phyloP scores from a whole-genome alignment of 2,329 filamentous ascomycete species.

The Aspergillus brunneoviolaceus region DNA sequence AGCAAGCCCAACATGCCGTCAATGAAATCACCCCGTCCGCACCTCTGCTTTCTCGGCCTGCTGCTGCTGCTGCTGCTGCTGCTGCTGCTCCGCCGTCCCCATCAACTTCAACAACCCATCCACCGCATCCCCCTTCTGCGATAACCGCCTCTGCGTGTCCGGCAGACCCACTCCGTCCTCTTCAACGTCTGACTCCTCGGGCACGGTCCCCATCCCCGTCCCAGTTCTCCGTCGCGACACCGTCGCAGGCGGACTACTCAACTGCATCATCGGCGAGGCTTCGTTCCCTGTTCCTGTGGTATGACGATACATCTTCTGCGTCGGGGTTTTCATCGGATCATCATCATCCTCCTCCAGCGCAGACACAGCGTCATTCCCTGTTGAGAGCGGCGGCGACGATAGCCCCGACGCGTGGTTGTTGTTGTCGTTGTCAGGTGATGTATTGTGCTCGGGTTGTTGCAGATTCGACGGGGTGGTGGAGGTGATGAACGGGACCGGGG shows the following conservation, averaged over 20 bases:
- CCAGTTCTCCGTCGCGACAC: constrained; percentile 17
- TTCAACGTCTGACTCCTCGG: neutral
- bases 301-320: constrained; percentile 15
- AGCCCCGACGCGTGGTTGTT: constrained; percentile 7
- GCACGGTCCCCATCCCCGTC: neutral
- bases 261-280: constrained; percentile 33
- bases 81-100: constrained; percentile 33
- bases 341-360: constrained; percentile 15
- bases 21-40: no score
- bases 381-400: constrained; percentile 21
- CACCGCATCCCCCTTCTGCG: constrained; percentile 38
- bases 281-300: neutral
- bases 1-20: no score
- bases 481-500: neutral
- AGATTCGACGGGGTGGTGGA: constrained; percentile 9
- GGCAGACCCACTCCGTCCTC: constrained; percentile 1
- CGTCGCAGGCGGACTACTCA: constrained; percentile 37
- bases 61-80: constrained; percentile 27
- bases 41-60: constrained; percentile 22
- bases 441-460: constrained; percentile 19
- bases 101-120: constrained; percentile 43
- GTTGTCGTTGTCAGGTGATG: neutral
- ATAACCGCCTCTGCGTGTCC: constrained; percentile 8
- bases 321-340: constrained; percentile 23
- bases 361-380: constrained; percentile 2